Conservation (phyloP, 1,284 basidiomycete species). For the Naganishia albida region DNA sequence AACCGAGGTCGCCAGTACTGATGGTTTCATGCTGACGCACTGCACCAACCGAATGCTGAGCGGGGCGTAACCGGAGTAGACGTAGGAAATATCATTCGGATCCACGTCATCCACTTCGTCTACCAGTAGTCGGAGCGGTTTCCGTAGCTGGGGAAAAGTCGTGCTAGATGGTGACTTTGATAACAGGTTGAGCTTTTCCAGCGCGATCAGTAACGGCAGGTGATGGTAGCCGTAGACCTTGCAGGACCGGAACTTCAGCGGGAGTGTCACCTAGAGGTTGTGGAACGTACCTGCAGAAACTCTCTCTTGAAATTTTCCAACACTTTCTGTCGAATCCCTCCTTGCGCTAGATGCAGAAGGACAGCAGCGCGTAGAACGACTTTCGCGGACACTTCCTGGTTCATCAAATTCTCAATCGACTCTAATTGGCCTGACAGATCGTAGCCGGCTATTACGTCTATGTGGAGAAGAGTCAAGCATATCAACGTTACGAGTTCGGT, state of each 20-base stretch:
- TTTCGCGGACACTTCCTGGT: conserved; percentile 76
- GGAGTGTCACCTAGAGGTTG: neutral
- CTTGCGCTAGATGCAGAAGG: conserved; percentile 76
- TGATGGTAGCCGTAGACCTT: conserved; percentile 90
- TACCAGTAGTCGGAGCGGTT: conserved; percentile 84
- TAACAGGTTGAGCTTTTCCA: conserved; percentile 71
- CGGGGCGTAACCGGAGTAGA: conserved; percentile 96
- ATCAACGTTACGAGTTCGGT: neutral
- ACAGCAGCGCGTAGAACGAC: conserved; percentile 78
- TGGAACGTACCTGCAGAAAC: conserved; percentile 71
- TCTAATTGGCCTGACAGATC: conserved; percentile 73
- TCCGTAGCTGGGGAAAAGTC: conserved; percentile 72
- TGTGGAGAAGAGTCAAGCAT: neutral
- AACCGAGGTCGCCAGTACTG: conserved; percentile 60
- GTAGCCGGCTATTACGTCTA: conserved; percentile 88
- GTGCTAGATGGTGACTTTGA: conserved; percentile 49
- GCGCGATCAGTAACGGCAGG: conserved; percentile 77
- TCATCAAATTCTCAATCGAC: conserved; percentile 82
- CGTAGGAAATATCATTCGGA: conserved; percentile 91
- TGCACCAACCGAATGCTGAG: conserved; percentile 89
- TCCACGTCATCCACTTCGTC: conserved; percentile 72
- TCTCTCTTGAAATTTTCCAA: conserved; percentile 89
- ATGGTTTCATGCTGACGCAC: conserved; percentile 85
- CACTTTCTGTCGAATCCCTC: conserved; percentile 82
- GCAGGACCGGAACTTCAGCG: neutral